Evolutionary conservation across 768 basidiomycete genomes (phyloP).

Genomic region (Russula ochroleuca): DNA sequence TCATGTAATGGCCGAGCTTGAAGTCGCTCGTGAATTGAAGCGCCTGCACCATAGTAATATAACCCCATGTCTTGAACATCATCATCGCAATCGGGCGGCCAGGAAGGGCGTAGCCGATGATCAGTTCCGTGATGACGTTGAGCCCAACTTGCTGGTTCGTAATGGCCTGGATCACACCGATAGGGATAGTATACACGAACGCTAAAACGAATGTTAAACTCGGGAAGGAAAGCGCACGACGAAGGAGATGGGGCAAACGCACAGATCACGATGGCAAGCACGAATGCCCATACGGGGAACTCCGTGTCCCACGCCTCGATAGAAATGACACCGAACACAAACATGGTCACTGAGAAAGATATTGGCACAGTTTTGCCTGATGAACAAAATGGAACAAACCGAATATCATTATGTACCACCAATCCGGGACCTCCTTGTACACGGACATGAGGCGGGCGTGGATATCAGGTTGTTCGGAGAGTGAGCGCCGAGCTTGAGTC

Average conservation of each 20-base stretch:
- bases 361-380: neutral
- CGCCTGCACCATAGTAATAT: conserved; percentile 66
- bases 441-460: conserved; percentile 76
- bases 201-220: conserved; percentile 25
- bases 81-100: conserved; percentile 78
- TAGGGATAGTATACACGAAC: conserved; percentile 46
- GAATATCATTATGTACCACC: conserved; percentile 79
- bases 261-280: conserved; percentile 63
- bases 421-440: conserved; percentile 76
- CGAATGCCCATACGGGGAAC: conserved; percentile 71
- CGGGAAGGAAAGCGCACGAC: neutral
- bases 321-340: conserved; percentile 60
- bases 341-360: conserved; percentile 48
- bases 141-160: conserved; percentile 76
- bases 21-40: conserved; percentile 68
- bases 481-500: conserved; percentile 61
- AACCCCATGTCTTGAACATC: conserved; percentile 84
- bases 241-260: conserved; percentile 18
- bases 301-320: conserved; percentile 70
- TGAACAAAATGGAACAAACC: conserved; percentile 16
- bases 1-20: conserved; percentile 71
- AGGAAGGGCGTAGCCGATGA: conserved; percentile 75
- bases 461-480: conserved; percentile 78
- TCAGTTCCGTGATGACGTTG: conserved; percentile 75
- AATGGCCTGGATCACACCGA: conserved; percentile 62